Base-by-base conservation (phyloP, 331 rosid species). In the Stylosanthes scabra region DNA sequence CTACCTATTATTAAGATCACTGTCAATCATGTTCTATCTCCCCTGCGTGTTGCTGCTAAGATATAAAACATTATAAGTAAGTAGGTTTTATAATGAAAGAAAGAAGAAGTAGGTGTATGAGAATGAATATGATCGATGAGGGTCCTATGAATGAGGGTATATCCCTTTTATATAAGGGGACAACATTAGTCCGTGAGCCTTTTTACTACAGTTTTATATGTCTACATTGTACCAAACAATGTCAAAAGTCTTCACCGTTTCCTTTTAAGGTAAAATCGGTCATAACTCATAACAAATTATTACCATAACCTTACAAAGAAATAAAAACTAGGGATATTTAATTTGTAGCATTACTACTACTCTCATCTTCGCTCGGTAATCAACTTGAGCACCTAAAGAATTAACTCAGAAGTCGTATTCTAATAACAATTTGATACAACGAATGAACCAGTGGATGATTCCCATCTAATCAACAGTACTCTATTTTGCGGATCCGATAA, bases 121-220 rank as follows among this genome's bases (percentile, higher is more conserved):
- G 0, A 3, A 0, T 31, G 6, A 31, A 5, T 11, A 13, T 49
- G 12, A 46, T 29, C 6, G 12, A 56, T 29, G 58, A 78, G 70
- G 70, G 78, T 40, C 74, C 69, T 63, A 63, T 41, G 10, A 8
- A 41, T 73, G 27, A 69, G 74, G 56, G 59, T 14, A 71, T 57
- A 71, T 57, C 70, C 78, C 58, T 69, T 49, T 46, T 31, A 31
- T 31, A 2, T 45, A 46, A 55, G 74, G 58, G 74, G 78, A 71
- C 74, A 78, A 57, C 44, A 72, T n/a, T 46, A 29, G 63, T 40
- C 63, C 31, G 62, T 57, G 59, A 51, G 56, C 70, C 73, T 67
- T 71, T 71, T 71, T 71, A 9, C 69, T 39, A 61, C 69, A 65
- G 68, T 46, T 58, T 72, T 61, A 65, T 68, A 46, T 78, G 82